phyloP scores from a whole-genome alignment of 2,329 filamentous ascomycete genomes.

The Anisogramma anomala region DNA sequence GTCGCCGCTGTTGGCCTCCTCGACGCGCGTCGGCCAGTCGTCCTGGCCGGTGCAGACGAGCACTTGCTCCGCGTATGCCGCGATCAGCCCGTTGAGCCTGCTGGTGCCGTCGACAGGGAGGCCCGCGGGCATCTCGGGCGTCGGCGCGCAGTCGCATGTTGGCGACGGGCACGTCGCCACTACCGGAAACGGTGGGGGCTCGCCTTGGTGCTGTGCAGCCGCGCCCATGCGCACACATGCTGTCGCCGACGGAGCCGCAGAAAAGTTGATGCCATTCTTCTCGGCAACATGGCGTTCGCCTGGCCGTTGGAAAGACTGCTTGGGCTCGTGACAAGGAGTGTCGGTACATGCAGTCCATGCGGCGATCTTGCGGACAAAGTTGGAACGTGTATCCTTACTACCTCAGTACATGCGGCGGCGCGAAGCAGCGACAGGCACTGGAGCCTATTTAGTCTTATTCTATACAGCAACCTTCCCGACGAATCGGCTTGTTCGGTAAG shows the following conservation, averaged over 20 bases:
- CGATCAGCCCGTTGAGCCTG: constrained; percentile 64
- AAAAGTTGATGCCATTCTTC: background rate
- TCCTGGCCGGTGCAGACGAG: constrained; percentile 68
- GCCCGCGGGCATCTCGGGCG: constrained; percentile 49
- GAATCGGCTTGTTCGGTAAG: too few species aligned
- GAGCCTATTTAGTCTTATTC: too few species aligned
- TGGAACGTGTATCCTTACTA: too few species aligned
- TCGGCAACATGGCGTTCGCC: background rate
- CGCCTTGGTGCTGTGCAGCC: constrained; percentile 6
- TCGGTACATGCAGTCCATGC: background rate
- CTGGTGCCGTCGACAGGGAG: constrained; percentile 64
- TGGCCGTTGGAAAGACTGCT: background rate
- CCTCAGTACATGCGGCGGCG: too few species aligned
- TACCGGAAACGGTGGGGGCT: constrained; percentile 27
- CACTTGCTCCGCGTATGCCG: constrained; percentile 69
- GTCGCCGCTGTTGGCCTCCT: constrained; percentile 60
- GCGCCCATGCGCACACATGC: background rate
- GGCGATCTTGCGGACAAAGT: too few species aligned
- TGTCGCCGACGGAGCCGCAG: background rate
- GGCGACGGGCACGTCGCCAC: constrained; percentile 57
- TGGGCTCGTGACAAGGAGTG: background rate
- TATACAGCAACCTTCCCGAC: too few species aligned
- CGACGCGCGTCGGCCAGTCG: constrained; percentile 77
- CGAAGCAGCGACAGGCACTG: too few species aligned
- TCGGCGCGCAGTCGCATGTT: constrained; percentile 63